A percentile compares a stretch with the other conserved stretches of the same genome.
Evolutionary conservation across 2,329 filamentous ascomycete genomes (phyloP).

Genomic region (Periconia sp.): DNA sequence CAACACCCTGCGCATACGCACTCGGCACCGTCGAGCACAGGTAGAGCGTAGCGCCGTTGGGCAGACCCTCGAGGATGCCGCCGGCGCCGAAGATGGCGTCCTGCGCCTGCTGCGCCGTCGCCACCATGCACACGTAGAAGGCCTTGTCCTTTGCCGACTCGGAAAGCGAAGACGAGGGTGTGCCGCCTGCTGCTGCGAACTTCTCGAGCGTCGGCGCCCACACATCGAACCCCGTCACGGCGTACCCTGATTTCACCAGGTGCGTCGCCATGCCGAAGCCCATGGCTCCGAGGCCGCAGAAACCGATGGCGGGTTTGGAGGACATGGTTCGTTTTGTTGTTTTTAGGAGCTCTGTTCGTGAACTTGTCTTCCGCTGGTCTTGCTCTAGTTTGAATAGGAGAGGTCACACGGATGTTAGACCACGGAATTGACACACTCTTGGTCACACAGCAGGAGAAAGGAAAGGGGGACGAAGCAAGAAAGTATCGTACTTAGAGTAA

Average conservation of each 20-base stretch:
- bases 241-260: conserved; percentile 66
- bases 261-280: conserved; percentile 80
- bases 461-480: not conserved
- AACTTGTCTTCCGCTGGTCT: not conserved
- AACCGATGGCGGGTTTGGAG: conserved; percentile 57
- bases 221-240: conserved; percentile 72
- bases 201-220: conserved; percentile 67
- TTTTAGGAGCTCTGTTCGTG: too few relatives aligned
- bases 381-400: not conserved
- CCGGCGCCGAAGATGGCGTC: conserved; percentile 64
- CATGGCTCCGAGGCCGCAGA: conserved; percentile 79
- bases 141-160: conserved; percentile 62
- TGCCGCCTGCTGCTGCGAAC: conserved; percentile 65
- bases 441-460: not conserved
- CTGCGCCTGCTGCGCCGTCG: conserved; percentile 69
- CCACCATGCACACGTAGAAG: conserved; percentile 75
- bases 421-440: not conserved
- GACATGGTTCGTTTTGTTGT: conserved; percentile 21
- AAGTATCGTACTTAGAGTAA: too few relatives aligned
- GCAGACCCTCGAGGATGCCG: conserved; percentile 53
- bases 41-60: conserved; percentile 62
- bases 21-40: conserved; percentile 73
- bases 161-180: conserved; percentile 59
- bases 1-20: conserved; percentile 64
- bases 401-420: not conserved